These are phyloP conservation scores for Funneliformis mosseae DNA, from an alignment of 192 early-diverging fungal genomes.

Conservation along the genomic window DNA sequence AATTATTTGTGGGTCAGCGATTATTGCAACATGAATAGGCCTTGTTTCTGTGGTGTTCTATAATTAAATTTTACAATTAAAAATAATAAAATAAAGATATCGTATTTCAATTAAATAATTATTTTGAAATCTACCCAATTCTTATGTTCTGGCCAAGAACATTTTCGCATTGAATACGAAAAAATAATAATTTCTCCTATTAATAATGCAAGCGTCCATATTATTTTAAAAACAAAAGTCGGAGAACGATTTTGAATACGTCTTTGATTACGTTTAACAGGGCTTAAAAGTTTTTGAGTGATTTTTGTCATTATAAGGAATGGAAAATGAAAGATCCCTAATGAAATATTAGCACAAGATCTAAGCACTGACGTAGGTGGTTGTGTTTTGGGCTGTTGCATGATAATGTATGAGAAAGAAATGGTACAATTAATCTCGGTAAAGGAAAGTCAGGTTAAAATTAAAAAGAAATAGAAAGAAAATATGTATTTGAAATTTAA, in stretches of 20 bases:
- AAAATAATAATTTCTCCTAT: conserved; percentile 29
- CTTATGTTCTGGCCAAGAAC: conserved; percentile 23
- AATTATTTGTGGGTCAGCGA: conserved; percentile 93
- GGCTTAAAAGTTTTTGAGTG: conserved; percentile 6
- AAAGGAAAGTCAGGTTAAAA: background rate
- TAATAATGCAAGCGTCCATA: conserved; percentile 25
- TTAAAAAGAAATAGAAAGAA: background rate
- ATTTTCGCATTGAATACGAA: conserved; percentile 17
- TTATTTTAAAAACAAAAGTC: conserved; percentile 5
- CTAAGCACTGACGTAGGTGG: background rate
- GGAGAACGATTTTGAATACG: background rate
- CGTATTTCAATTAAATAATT: background rate
- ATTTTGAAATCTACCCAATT: conserved; percentile 22
- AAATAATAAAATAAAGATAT: background rate
- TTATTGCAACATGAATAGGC: conserved; percentile 55
- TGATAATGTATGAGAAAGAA: conserved; percentile 1
- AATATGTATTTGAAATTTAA: too few relatives aligned
- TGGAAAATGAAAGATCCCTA: background rate
- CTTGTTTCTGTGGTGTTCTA: conserved; percentile 15
- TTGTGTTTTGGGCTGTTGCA: background rate
- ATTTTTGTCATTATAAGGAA: conserved; percentile 1
- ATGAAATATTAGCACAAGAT: background rate
- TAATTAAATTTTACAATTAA: background rate
- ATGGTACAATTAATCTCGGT: background rate
- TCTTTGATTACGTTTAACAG: conserved; percentile 5